These are phyloP conservation scores for Coemansia sp. DNA, from an alignment of 192 early-diverging fungal genomes.

Conservation along the genomic window DNA sequence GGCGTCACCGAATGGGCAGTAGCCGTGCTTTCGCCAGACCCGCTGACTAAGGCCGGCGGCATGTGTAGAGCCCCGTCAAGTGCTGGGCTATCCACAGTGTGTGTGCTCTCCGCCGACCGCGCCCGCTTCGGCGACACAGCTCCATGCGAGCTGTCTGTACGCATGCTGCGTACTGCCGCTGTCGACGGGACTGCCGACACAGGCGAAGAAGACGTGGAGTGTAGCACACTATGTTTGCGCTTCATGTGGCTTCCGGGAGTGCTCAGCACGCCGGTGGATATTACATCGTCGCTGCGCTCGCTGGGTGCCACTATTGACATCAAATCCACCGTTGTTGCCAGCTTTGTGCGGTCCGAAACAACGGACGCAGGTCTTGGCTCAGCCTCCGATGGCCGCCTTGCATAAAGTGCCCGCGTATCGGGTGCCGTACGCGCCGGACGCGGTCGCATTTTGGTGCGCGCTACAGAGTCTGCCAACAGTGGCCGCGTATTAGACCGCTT, in stretches of 20 bases:
- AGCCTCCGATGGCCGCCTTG: not conserved
- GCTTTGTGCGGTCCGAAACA: constrained; percentile 25
- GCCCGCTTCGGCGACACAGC: not conserved
- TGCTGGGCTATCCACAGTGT: not conserved
- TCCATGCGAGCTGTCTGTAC: not conserved
- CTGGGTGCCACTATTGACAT: constrained; percentile 10
- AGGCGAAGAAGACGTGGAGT: not conserved
- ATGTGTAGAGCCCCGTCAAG: not conserved
- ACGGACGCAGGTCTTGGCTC: constrained; percentile 17
- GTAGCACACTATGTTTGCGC: constrained; percentile 9
- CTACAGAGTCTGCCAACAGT: constrained; percentile 1
- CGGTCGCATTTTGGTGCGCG: constrained; percentile 9
- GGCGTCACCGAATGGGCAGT: not conserved
- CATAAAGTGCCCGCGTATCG: not conserved
- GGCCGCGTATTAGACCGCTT: constrained; percentile 12
- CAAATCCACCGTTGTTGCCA: constrained; percentile 28
- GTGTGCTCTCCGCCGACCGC: constrained; percentile 5
- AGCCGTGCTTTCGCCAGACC: not conserved
- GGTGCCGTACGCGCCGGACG: constrained; percentile 11
- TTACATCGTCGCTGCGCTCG: not conserved
- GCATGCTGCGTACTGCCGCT: not conserved
- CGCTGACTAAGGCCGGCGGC: not conserved
- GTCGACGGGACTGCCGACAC: not conserved
- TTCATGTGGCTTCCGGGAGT: constrained; percentile 6
- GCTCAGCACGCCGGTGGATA: not conserved